Conservation (phyloP, 2,329 filamentous ascomycete genomes). For the Corinectria fuckeliana region DNA sequence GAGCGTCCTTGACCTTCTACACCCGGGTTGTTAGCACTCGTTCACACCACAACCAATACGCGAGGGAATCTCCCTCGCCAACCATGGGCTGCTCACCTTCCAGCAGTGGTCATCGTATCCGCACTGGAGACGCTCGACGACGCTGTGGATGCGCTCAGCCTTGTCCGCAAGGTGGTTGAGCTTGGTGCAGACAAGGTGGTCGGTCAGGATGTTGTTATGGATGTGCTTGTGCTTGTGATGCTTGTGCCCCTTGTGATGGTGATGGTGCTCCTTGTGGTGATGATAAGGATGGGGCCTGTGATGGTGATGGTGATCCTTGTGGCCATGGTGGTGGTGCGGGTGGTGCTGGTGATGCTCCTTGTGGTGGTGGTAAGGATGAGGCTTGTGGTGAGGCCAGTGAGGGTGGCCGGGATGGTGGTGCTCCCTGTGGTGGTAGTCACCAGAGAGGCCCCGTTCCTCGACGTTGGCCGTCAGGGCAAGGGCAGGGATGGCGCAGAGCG, state of each 20-base stretch:
- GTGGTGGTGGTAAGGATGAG: constrained; percentile 9
- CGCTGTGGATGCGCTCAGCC: constrained; percentile 31
- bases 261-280: not conserved
- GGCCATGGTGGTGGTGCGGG: not conserved
- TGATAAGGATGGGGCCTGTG: not conserved
- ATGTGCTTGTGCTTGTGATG: constrained; percentile 4
- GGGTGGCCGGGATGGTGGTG: constrained; percentile 1
- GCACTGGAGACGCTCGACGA: constrained; percentile 27
- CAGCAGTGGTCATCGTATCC: constrained; percentile 34
- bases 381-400: constrained; percentile 16
- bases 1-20: constrained; percentile 29
- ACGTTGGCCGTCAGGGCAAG: constrained; percentile 12
- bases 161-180: constrained; percentile 33
- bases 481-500: constrained; percentile 30
- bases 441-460: not conserved
- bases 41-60: too few species aligned
- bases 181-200: constrained; percentile 31
- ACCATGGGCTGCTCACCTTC: constrained; percentile 19
- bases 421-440: not conserved
- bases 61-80: not conserved
- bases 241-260: not conserved
- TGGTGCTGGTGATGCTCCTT: constrained; percentile 11
- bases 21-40: constrained; percentile 15
- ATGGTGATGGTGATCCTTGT: constrained; percentile 6
- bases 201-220: constrained; percentile 24